Conservation (phyloP, 23 red algal species). For the Gracilaria gracilis region DNA sequence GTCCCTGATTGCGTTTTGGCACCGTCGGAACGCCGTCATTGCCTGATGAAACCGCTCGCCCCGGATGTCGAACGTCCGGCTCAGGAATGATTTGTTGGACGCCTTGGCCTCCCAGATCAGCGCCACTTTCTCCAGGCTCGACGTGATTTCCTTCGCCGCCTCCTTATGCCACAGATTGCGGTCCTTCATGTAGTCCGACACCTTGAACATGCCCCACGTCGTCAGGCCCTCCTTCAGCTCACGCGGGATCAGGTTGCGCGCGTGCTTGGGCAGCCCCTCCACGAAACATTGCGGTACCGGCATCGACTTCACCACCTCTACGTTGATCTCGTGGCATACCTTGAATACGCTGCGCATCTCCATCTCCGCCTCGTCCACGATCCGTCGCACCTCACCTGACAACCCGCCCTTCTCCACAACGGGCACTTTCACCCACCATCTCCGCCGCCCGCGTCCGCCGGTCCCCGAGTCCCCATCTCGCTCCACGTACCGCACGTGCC, state of each 20-base stretch:
- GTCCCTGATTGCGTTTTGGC: slow-evolving; percentile 75
- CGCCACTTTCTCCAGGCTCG: slow-evolving; percentile 80
- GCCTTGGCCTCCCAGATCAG: slow-evolving; percentile 79
- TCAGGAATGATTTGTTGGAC: slow-evolving; percentile 66
- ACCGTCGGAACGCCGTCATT: slow-evolving; percentile 68
- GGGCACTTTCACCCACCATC: slow-evolving; percentile 94
- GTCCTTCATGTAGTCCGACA: slow-evolving; percentile 78
- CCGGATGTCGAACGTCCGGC: slow-evolving; percentile 74
- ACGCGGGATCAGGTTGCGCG: slow-evolving; percentile 58
- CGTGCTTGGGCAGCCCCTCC: slow-evolving; percentile 68
- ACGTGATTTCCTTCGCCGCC: slow-evolving; percentile 76
- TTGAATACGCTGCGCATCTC: slow-evolving; percentile 75
- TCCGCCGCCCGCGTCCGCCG: slow-evolving; percentile 25
- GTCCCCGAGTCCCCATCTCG: slow-evolving; percentile 16
- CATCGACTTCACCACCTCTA: slow-evolving; percentile 73
- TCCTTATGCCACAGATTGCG: slow-evolving; percentile 78
- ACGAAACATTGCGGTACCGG: slow-evolving; percentile 75
- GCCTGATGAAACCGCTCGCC: slow-evolving; percentile 81
- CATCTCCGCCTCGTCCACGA: slow-evolving; percentile 51
- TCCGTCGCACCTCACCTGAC: slow-evolving; percentile 22
- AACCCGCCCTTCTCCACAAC: slow-evolving; percentile 73
- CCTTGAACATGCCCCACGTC: slow-evolving; percentile 80
- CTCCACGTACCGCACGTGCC: slow-evolving; percentile 78
- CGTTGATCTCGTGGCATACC: slow-evolving; percentile 78
- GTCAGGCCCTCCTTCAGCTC: slow-evolving; percentile 78